These are phyloP conservation scores for Kwoniella newhampshirensis DNA, from an alignment of 768 basidiomycete genomes.

Conservation along the genomic window DNA sequence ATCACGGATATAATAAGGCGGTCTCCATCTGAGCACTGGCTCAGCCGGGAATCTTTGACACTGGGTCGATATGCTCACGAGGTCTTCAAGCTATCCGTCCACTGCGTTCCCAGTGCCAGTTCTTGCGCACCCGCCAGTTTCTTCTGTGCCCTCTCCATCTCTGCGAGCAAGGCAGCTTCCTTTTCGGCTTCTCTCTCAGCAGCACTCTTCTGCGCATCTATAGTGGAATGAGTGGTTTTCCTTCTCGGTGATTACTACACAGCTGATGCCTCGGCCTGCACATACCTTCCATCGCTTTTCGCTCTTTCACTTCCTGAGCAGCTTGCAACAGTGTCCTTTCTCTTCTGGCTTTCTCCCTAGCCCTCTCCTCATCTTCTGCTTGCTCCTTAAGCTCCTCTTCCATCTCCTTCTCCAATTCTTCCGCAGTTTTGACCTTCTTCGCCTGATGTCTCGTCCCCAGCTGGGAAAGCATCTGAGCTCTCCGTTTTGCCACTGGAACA, in stretches of 20 bases:
- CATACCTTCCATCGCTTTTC: conserved; percentile 76
- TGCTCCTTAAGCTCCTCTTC: conserved; percentile 65
- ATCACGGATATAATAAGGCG: conserved; percentile 78
- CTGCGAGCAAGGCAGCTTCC: conserved; percentile 86
- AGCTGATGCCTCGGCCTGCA: background rate
- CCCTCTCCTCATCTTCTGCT: conserved; percentile 73
- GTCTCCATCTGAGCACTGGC: conserved; percentile 68
- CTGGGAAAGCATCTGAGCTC: conserved; percentile 75
- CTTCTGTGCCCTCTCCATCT: conserved; percentile 77
- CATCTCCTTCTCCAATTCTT: conserved; percentile 57
- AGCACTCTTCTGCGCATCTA: conserved; percentile 83
- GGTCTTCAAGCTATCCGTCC: conserved; percentile 78
- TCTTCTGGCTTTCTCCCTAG: conserved; percentile 71
- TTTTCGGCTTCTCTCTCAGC: conserved; percentile 81
- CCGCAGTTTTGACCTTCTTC: conserved; percentile 58
- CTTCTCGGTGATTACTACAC: background rate
- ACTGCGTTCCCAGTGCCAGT: conserved; percentile 86
- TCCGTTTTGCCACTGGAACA: conserved; percentile 79
- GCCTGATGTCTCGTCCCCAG: conserved; percentile 61
- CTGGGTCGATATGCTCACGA: conserved; percentile 60
- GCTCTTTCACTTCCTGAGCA: conserved; percentile 89
- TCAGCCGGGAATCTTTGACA: background rate
- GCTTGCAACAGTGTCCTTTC: conserved; percentile 86
- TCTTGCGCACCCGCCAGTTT: conserved; percentile 92
- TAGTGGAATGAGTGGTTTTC: background rate